A percentile compares a stretch with the other conserved stretches of the same genome.
Conservation (phyloP, 2,329 filamentous ascomycete species). For the Monosporascus ibericus region DNA sequence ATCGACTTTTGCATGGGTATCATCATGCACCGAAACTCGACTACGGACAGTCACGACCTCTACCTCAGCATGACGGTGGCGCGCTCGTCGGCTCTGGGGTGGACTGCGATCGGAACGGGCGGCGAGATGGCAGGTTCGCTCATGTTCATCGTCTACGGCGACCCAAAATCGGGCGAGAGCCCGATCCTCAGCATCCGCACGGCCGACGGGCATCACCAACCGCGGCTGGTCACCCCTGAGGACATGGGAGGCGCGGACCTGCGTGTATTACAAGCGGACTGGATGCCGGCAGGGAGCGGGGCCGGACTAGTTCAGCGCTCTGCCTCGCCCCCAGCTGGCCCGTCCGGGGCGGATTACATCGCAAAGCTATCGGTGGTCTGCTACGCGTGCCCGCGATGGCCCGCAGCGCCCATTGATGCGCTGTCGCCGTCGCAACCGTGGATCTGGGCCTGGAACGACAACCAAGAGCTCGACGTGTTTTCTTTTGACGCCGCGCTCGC, state of each 20-base stretch:
- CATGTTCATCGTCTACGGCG: conserved; percentile 11
- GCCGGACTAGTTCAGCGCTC: too few species aligned
- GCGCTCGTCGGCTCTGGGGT: conserved; percentile 2
- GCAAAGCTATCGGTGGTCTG: too few species aligned
- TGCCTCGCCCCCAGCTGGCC: too few species aligned
- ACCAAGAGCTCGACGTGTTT: too few species aligned
- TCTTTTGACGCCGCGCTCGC: too few species aligned
- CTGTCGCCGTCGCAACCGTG: too few species aligned
- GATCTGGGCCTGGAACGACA: too few species aligned
- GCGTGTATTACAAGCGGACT: conserved; percentile 2
- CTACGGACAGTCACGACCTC: conserved; percentile 3
- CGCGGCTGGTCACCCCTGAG: conserved; percentile 1
- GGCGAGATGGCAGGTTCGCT: conserved; percentile 8
- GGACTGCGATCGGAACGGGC: conserved; percentile 7
- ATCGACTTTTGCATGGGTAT: conserved; percentile 7
- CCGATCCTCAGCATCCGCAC: conserved; percentile 6
- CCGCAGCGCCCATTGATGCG: too few species aligned
- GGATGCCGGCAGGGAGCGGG: not conserved
- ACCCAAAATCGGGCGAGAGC: conserved; percentile 3
- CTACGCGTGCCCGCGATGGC: too few species aligned
- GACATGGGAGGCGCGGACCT: conserved; percentile 2
- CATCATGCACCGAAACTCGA: conserved; percentile 3
- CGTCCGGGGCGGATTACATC: too few species aligned
- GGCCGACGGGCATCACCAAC: conserved; percentile 7
- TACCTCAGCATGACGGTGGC: conserved; percentile 4